A percentile compares a stretch with the other conserved stretches of the same genome.
Conservation (phyloP, 2,329 filamentous ascomycete genomes). For the Calonectria henricotiae region DNA sequence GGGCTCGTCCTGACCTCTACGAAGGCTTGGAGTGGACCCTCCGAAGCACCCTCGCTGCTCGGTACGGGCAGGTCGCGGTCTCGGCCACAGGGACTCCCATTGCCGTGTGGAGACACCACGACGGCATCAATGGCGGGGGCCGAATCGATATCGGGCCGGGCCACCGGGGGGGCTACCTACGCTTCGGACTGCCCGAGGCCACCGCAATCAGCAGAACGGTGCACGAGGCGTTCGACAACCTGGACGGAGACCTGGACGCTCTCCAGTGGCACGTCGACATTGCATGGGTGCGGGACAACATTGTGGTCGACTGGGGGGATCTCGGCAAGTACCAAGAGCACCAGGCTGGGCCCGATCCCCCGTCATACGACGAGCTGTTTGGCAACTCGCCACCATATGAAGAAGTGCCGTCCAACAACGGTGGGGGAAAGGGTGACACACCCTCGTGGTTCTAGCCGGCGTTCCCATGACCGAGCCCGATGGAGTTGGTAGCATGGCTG, state of each 20-base stretch:
- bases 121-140: background rate
- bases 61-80: background rate
- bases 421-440: background rate
- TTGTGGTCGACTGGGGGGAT: constrained; percentile 13
- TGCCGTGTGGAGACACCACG: background rate
- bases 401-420: background rate
- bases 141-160: background rate
- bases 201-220: background rate
- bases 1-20: too few species aligned
- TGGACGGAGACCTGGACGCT: background rate
- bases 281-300: background rate
- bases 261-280: constrained; percentile 20
- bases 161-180: background rate
- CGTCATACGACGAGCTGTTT: constrained; percentile 8
- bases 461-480: background rate
- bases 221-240: background rate
- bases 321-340: background rate
- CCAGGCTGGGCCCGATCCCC: background rate
- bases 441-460: background rate
- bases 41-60: background rate
- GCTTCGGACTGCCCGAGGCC: constrained; percentile 17
- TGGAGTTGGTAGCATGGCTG: background rate
- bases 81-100: background rate
- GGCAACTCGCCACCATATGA: background rate
- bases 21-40: background rate